Evolutionary conservation across 75 land plant species (phyloP).

Genomic region (Gnetum montanum): DNA sequence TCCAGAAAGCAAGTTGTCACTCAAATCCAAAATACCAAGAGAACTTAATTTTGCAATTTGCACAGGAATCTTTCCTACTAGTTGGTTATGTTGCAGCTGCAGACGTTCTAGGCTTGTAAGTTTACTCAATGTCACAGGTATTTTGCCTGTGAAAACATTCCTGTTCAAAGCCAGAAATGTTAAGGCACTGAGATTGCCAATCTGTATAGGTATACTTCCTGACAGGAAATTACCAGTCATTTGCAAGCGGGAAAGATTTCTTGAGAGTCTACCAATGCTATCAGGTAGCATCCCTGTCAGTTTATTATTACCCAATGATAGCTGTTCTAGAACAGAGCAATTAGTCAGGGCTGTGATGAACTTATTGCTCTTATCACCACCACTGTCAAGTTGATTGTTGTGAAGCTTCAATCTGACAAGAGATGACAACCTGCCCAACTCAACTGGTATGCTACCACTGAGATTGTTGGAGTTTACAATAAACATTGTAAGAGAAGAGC

Average conservation of each 20-base stretch:
- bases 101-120: slow-evolving; percentile 16
- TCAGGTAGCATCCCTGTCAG: slow-evolving; percentile 24
- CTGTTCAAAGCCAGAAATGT: slow-evolving; percentile 6
- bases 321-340: slow-evolving; percentile 10
- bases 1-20: slow-evolving; percentile 40
- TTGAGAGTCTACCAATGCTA: slow-evolving; percentile 20
- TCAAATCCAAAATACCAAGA: slow-evolving; percentile 36
- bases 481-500: slow-evolving; percentile 10
- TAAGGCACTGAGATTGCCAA: slow-evolving; percentile 17
- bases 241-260: slow-evolving; percentile 6
- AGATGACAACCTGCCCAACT: slow-evolving; percentile 14
- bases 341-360: slow-evolving; percentile 38
- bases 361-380: not conserved
- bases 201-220: slow-evolving; percentile 27
- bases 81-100: slow-evolving; percentile 11
- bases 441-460: slow-evolving; percentile 19
- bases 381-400: slow-evolving; percentile 32
- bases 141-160: slow-evolving; percentile 21
- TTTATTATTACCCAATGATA: slow-evolving; percentile 13
- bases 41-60: slow-evolving; percentile 22
- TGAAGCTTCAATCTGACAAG: slow-evolving; percentile 15
- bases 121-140: slow-evolving; percentile 34
- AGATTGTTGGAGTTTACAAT: slow-evolving; percentile 22
- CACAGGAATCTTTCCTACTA: slow-evolving; percentile 31
- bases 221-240: slow-evolving; percentile 13